A percentile compares a stretch with the other conserved stretches of the same genome.
Conservation (phyloP, 192 early-diverging fungal genomes). For the Backusella australiensis region DNA sequence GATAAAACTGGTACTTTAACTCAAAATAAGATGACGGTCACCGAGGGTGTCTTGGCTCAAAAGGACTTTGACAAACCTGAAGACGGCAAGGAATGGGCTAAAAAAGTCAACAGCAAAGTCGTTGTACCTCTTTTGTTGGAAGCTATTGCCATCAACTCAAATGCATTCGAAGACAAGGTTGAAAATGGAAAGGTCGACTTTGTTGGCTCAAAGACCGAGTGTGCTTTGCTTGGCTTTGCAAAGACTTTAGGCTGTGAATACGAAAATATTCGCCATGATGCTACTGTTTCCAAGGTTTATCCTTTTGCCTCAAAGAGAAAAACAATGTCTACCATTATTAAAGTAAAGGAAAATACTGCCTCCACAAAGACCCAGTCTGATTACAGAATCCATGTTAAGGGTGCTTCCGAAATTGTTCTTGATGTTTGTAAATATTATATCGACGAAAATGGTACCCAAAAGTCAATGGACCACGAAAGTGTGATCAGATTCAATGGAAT, state of each 20-base stretch:
- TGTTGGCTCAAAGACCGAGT: constrained; percentile 82
- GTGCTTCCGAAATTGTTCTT: constrained; percentile 81
- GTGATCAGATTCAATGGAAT: constrained; percentile 39
- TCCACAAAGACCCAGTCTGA: constrained; percentile 27
- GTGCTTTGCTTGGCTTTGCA: constrained; percentile 68
- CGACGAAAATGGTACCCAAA: constrained; percentile 47
- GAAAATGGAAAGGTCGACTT: constrained; percentile 58
- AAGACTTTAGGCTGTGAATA: constrained; percentile 64
- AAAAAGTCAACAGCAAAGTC: constrained; percentile 39
- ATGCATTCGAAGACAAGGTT: constrained; percentile 68
- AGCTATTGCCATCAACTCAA: constrained; percentile 72
- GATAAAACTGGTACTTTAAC: constrained; percentile 90
- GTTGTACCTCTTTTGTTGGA: constrained; percentile 45
- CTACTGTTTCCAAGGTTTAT: constrained; percentile 60
- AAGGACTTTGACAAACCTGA: constrained; percentile 39
- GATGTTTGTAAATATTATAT: constrained; percentile 60
- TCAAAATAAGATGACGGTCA: constrained; percentile 80
- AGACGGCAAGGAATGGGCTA: constrained; percentile 48
- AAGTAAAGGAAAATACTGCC: constrained; percentile 28
- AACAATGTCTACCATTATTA: constrained; percentile 77
- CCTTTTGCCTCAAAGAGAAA: constrained; percentile 92
- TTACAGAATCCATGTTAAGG: constrained; percentile 70
- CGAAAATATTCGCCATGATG: constrained; percentile 49
- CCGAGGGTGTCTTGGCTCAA: constrained; percentile 56
- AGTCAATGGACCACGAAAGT: constrained; percentile 43